These are phyloP conservation scores for Parathielavia appendiculata DNA, from an alignment of 495 filamentous ascomycete genomes.

Conservation along the genomic window DNA sequence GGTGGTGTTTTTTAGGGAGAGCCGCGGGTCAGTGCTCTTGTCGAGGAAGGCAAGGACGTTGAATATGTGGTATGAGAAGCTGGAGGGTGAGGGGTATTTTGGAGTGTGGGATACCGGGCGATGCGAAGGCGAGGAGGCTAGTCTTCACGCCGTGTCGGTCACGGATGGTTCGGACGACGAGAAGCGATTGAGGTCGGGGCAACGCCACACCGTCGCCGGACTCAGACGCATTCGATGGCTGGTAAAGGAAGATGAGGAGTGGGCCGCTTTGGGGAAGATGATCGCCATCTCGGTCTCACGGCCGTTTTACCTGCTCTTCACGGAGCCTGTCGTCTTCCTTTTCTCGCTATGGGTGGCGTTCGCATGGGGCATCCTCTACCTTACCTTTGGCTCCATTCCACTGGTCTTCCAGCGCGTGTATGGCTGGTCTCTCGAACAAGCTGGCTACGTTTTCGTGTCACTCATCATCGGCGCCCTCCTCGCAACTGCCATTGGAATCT, in stretches of 20 bases:
- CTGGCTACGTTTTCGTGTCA: slow-evolving; percentile 66
- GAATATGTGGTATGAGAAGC: slow-evolving; percentile 73
- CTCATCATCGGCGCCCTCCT: slow-evolving; percentile 64
- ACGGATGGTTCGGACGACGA: slow-evolving; percentile 20
- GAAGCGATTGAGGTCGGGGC: slow-evolving; percentile 16
- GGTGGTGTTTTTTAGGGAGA: slow-evolving; percentile 72
- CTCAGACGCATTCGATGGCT: slow-evolving; percentile 73
- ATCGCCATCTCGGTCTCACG: slow-evolving; percentile 70
- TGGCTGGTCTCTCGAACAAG: slow-evolving; percentile 60
- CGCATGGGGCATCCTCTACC: slow-evolving; percentile 83
- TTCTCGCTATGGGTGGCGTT: slow-evolving; percentile 91
- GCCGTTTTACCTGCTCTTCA: slow-evolving; percentile 81
- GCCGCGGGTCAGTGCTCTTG: slow-evolving; percentile 74
- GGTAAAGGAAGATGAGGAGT: slow-evolving; percentile 77
- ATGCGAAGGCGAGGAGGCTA: background rate
- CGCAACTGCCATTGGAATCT: slow-evolving; percentile 68
- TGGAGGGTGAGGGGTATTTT: slow-evolving; percentile 61
- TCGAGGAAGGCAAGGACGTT: slow-evolving; percentile 66
- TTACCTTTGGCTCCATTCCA: slow-evolving; percentile 74
- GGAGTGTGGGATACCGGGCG: slow-evolving; percentile 46
- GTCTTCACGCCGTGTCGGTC: background rate
- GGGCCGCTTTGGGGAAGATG: slow-evolving; percentile 62
- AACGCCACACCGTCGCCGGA: slow-evolving; percentile 14
- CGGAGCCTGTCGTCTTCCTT: slow-evolving; percentile 91
- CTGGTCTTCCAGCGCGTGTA: slow-evolving; percentile 70